phyloP scores from a whole-genome alignment of 2,329 filamentous ascomycete genomes.

The Aspergillus calidoustus region DNA sequence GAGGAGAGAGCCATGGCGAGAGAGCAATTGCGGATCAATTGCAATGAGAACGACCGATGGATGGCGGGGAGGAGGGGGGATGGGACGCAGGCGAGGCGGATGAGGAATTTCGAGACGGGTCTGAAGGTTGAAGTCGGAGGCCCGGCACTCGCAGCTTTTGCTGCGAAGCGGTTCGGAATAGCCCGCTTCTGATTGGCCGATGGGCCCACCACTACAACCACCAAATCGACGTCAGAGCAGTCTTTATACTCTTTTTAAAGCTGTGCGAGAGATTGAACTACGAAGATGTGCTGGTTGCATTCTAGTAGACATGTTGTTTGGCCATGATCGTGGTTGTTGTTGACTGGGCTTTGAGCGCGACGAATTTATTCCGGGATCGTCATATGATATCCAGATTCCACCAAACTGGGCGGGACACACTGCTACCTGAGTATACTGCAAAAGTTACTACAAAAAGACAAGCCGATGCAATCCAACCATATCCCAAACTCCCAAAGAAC shows the following conservation, averaged over 20 bases:
- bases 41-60: conserved; percentile 28
- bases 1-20: conserved; percentile 60
- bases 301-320: not conserved
- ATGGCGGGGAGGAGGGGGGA: conserved; percentile 25
- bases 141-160: conserved; percentile 42
- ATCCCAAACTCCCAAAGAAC: conserved; percentile 15
- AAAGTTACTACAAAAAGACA: conserved; percentile 5
- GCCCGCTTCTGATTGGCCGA: conserved; percentile 45
- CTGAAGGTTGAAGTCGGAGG: conserved; percentile 45
- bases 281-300: not conserved
- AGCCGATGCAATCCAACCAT: conserved; percentile 17
- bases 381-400: conserved; percentile 9
- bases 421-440: not conserved
- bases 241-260: not conserved
- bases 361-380: conserved; percentile 13
- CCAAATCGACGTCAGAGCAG: conserved; percentile 13
- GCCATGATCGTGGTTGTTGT: not conserved
- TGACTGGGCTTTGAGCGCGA: not conserved
- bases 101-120: conserved; percentile 38
- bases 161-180: conserved; percentile 47
- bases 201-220: conserved; percentile 18
- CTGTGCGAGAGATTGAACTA: not conserved
- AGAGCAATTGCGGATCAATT: conserved; percentile 42
- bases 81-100: conserved; percentile 31
- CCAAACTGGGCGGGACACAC: conserved; percentile 1